A percentile compares a stretch with the other conserved stretches of the same genome.
phyloP scores from a whole-genome alignment of 257 asterid genomes.

The Cruciata laevipes region DNA sequence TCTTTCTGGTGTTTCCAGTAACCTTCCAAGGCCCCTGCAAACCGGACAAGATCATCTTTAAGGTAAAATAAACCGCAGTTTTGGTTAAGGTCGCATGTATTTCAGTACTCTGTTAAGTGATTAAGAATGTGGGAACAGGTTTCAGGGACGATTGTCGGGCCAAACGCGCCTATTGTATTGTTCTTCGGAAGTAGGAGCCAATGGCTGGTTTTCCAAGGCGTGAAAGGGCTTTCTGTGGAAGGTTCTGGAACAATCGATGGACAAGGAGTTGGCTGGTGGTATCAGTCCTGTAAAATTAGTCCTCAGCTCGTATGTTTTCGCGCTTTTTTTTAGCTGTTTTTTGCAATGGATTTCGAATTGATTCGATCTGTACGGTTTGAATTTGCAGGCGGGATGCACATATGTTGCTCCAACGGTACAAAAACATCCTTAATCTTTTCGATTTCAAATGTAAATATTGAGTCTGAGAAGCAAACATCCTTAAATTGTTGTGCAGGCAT shows the following conservation, averaged over 20 bases:
- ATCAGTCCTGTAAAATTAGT: conserved; percentile 58
- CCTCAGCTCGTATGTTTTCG: conserved; percentile 34
- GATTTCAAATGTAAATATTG: background rate
- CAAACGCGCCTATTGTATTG: conserved; percentile 41
- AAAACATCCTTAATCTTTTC: background rate
- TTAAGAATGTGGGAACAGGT: conserved; percentile 23
- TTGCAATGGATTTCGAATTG: background rate
- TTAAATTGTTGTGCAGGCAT: conserved; percentile 31
- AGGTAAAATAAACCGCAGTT: conserved; percentile 22
- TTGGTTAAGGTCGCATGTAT: too few species aligned
- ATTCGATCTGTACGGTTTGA: background rate
- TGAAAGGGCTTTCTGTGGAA: conserved; percentile 41
- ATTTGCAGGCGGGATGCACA: conserved; percentile 54
- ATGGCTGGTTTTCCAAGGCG: conserved; percentile 43
- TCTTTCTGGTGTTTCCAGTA: conserved; percentile 42
- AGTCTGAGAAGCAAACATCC: background rate
- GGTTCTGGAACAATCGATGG: conserved; percentile 58
- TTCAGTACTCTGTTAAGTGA: too few species aligned
- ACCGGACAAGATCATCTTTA: conserved; percentile 31
- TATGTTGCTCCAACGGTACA: conserved; percentile 77
- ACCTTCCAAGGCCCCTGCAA: conserved; percentile 57
- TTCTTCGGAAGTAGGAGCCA: conserved; percentile 29
- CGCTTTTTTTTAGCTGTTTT: background rate
- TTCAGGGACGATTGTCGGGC: conserved; percentile 54
- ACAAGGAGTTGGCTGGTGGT: conserved; percentile 65